Percentiles rank a stretch among this genome's conserved stretches.
Conservation (phyloP, 345 rosid genomes). For the Syzygium aqueum region DNA sequence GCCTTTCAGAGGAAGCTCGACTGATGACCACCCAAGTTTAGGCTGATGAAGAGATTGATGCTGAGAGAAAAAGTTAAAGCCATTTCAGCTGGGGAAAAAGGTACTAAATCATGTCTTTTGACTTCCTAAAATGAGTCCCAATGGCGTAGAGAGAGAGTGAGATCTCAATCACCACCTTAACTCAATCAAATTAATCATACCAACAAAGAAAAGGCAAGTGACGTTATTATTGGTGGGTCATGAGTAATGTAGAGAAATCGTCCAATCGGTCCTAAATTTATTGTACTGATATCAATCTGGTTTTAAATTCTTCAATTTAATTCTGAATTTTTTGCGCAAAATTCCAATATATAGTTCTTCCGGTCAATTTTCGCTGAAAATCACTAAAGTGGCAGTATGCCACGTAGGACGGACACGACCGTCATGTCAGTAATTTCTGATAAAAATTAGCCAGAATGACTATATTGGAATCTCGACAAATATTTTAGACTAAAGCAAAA, state of each 20-base stretch:
- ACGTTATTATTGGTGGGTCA: not conserved
- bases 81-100: not conserved
- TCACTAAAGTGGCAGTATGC: accelerated
- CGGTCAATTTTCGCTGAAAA: accelerated
- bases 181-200: not conserved
- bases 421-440: accelerated
- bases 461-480: no score
- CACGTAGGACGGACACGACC: accelerated
- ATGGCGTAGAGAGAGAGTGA: not conserved
- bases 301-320: not conserved
- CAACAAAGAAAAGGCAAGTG: not conserved
- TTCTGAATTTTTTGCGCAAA: not conserved
- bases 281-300: accelerated
- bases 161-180: not conserved
- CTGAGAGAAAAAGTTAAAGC: not conserved
- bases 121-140: not conserved
- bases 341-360: not conserved
- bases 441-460: no score
- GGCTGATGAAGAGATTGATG: not conserved
- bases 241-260: not conserved
- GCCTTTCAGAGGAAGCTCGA: not conserved
- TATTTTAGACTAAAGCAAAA: not conserved
- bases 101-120: not conserved
- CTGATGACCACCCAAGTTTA: not conserved
- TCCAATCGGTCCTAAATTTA: not conserved